Percentiles rank a stretch among this genome's conserved stretches.
These are phyloP conservation scores for Nannochloris sp. DNA, from an alignment of 139 green algal species.

Conservation along the genomic window DNA sequence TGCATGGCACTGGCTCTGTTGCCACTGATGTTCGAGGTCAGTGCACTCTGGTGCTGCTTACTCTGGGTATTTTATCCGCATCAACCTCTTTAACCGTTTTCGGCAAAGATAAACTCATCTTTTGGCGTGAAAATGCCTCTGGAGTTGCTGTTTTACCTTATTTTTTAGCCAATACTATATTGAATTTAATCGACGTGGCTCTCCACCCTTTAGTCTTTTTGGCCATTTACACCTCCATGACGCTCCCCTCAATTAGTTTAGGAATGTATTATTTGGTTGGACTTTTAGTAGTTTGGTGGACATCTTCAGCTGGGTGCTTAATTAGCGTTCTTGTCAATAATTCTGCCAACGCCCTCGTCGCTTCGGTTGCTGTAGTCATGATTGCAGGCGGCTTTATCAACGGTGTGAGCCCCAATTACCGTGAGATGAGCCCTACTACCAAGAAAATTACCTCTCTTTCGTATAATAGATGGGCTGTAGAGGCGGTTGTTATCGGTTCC, in stretches of 20 bases:
- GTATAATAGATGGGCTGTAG: slow-evolving; percentile 27
- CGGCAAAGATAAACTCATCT: slow-evolving; percentile 38
- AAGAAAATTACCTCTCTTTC: slow-evolving; percentile 22
- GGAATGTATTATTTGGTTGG: slow-evolving; percentile 27
- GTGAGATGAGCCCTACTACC: slow-evolving; percentile 16
- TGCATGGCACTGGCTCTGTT: slow-evolving; percentile 30
- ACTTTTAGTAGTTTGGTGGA: slow-evolving; percentile 36
- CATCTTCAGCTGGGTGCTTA: slow-evolving; percentile 6
- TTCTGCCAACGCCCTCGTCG: slow-evolving; percentile 35
- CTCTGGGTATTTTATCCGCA: slow-evolving; percentile 27
- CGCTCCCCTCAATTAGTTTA: slow-evolving; percentile 36
- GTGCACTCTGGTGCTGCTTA: slow-evolving; percentile 28
- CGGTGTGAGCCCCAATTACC: slow-evolving; percentile 36
- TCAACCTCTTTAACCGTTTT: slow-evolving; percentile 38
- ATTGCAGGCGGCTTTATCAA: slow-evolving; percentile 43
- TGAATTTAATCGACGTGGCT: slow-evolving; percentile 35
- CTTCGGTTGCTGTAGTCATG: slow-evolving; percentile 29
- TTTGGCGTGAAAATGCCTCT: slow-evolving; percentile 39
- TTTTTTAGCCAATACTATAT: slow-evolving; percentile 32
- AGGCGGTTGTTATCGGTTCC: slow-evolving; percentile 7
- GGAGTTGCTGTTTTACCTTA: slow-evolving; percentile 29
- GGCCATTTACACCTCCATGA: slow-evolving; percentile 42
- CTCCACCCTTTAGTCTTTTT: slow-evolving; percentile 45
- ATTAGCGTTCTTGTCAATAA: slow-evolving; percentile 2
- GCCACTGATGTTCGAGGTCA: slow-evolving; percentile 29